Evolutionary conservation across 2,329 filamentous ascomycete species (phyloP).

Genomic region (Ascochyta pisi): DNA sequence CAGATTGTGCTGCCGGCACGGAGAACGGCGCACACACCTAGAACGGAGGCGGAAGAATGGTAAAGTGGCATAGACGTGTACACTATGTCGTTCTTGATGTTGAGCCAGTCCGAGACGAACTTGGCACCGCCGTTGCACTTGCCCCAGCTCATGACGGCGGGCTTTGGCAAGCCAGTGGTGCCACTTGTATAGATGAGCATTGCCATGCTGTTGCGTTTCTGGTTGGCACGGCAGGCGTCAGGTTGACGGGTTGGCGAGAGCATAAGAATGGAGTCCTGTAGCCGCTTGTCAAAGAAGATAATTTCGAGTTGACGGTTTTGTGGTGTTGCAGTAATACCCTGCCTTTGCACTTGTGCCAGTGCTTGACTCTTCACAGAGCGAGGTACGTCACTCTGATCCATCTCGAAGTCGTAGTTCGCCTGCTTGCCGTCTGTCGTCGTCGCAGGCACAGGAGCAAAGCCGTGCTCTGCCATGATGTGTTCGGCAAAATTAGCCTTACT

Average conservation of each 20-base stretch:
- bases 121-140: conserved; percentile 31
- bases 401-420: conserved; percentile 34
- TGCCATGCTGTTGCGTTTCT: conserved; percentile 39
- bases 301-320: conserved; percentile 35
- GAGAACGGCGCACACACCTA: conserved; percentile 39
- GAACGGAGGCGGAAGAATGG: conserved; percentile 41
- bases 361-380: conserved; percentile 29
- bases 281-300: conserved; percentile 39
- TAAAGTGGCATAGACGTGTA: conserved; percentile 52
- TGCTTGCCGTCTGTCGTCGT: conserved; percentile 16
- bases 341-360: conserved; percentile 14
- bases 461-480: conserved; percentile 39
- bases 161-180: conserved; percentile 48
- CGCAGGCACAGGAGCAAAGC: conserved; percentile 22
- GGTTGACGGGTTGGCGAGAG: conserved; percentile 40
- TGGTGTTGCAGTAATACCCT: conserved; percentile 17
- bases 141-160: conserved; percentile 40
- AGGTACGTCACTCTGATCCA: conserved; percentile 29
- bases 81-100: conserved; percentile 39
- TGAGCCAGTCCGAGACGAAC: conserved; percentile 32
- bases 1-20: conserved; percentile 38
- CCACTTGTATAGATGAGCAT: conserved; percentile 51
- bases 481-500: conserved; percentile 37
- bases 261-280: conserved; percentile 36
- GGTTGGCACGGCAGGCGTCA: conserved; percentile 33